Conservation (phyloP, 148 eudicot species). For the Polygonum aviculare region DNA sequence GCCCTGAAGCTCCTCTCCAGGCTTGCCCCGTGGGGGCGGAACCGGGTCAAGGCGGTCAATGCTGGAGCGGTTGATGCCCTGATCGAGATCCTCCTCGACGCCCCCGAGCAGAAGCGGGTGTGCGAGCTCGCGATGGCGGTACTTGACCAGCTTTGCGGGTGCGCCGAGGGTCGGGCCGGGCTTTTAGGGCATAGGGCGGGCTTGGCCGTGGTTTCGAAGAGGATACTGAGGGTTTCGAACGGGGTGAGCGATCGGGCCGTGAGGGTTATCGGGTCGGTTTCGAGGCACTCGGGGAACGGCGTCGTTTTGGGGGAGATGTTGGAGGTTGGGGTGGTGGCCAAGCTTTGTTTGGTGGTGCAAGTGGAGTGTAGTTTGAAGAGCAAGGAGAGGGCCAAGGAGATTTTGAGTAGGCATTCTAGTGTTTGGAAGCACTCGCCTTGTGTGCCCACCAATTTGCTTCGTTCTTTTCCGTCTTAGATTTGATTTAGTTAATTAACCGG, state of each 20-base stretch:
- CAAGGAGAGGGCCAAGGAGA: slow-evolving; percentile 67
- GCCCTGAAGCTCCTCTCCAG: slow-evolving; percentile 57
- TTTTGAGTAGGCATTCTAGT: slow-evolving; percentile 68
- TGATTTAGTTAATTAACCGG: too few species aligned
- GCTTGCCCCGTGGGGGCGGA: slow-evolving; percentile 69
- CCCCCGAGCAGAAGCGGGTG: slow-evolving; percentile 27
- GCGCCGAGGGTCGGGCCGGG: slow-evolving; percentile 78
- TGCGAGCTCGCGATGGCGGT: slow-evolving; percentile 41
- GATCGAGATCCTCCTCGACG: slow-evolving; percentile 34
- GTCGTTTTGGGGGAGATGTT: slow-evolving; percentile 70
- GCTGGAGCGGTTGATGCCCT: slow-evolving; percentile 30
- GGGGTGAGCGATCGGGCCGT: slow-evolving; percentile 54
- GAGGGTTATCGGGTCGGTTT: slow-evolving; percentile 36
- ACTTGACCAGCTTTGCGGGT: slow-evolving; percentile 62
- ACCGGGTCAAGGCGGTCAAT: slow-evolving; percentile 57
- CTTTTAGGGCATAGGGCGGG: slow-evolving; percentile 58
- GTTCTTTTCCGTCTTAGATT: background rate
- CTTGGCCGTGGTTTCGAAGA: slow-evolving; percentile 63
- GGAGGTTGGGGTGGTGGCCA: slow-evolving; percentile 60
- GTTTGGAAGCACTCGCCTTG: slow-evolving; percentile 70
- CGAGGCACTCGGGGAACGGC: slow-evolving; percentile 33
- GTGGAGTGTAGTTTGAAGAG: slow-evolving; percentile 41
- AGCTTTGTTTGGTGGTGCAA: slow-evolving; percentile 70
- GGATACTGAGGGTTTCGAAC: slow-evolving; percentile 72
- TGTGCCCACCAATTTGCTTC: slow-evolving; percentile 48